Percentiles rank a stretch among this genome's conserved stretches.
Evolutionary conservation across 2,329 filamentous ascomycete species (phyloP).

Genomic region (Teratosphaeria destructans): DNA sequence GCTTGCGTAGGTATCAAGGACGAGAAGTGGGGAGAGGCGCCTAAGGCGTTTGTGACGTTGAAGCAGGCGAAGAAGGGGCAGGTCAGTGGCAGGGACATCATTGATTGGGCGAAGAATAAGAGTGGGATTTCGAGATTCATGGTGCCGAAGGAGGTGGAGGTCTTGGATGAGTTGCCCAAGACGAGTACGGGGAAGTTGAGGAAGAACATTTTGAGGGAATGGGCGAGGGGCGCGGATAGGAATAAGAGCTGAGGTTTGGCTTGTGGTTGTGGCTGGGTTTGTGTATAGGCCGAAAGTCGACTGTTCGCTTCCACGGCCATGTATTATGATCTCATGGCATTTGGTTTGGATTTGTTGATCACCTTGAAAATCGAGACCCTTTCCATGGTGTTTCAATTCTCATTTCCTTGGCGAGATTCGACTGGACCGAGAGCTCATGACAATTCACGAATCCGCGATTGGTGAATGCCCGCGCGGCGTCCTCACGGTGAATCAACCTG

Average conservation of each 20-base stretch:
- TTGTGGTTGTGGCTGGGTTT: neutral
- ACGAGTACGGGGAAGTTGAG: constrained; percentile 93
- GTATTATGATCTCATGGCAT: neutral
- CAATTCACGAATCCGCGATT: no score
- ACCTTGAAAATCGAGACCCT: no score
- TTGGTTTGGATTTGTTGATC: no score
- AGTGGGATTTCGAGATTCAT: constrained; percentile 84
- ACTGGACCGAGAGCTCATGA: no score
- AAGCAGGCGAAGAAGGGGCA: constrained; percentile 48
- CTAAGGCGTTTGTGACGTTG: constrained; percentile 83
- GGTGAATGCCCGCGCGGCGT: no score
- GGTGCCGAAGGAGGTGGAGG: constrained; percentile 62
- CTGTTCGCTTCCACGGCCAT: neutral
- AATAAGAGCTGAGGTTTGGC: constrained; percentile 7
- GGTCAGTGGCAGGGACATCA: constrained; percentile 57
- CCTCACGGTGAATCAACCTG: no score
- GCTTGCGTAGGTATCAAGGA: constrained; percentile 83
- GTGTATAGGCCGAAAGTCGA: neutral
- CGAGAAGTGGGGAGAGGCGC: constrained; percentile 89
- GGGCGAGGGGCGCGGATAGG: constrained; percentile 54
- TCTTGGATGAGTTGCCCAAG: constrained; percentile 85
- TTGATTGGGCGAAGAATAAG: constrained; percentile 74
- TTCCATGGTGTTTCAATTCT: no score
- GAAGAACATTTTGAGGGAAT: constrained; percentile 85
- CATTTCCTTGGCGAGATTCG: no score